phyloP scores from a whole-genome alignment of 1,139 yeast species.

The Blastobotrys apis region DNA sequence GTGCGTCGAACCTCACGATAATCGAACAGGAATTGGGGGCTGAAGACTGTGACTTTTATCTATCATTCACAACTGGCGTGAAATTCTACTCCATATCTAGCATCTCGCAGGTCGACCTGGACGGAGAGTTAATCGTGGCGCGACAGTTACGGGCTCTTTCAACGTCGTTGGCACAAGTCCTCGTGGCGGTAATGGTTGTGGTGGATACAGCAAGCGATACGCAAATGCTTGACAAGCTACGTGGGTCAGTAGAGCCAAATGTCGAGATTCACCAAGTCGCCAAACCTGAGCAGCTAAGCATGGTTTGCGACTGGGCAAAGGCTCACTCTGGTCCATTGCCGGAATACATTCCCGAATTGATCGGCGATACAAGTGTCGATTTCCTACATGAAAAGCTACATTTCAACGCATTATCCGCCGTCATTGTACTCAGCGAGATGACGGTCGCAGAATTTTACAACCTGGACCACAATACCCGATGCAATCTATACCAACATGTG shows the following conservation, averaged over 20 bases:
- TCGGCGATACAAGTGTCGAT: background rate
- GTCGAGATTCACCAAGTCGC: background rate
- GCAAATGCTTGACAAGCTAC: background rate
- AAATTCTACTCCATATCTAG: background rate
- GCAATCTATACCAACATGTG: too few species aligned
- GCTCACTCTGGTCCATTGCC: slow-evolving; percentile 1
- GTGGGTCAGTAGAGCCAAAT: background rate
- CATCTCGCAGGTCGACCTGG: background rate
- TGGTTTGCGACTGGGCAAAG: background rate
- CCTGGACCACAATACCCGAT: too few species aligned
- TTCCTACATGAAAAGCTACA: background rate
- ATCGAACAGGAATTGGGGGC: slow-evolving; percentile 7
- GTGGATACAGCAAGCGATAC: background rate
- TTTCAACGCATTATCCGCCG: background rate
- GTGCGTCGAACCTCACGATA: background rate
- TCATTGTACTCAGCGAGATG: background rate
- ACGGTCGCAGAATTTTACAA: background rate
- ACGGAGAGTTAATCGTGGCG: background rate
- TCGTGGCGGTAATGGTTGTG: background rate
- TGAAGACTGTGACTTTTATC: background rate
- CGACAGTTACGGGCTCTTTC: background rate
- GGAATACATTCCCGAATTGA: background rate
- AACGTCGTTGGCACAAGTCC: background rate
- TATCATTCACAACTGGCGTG: background rate
- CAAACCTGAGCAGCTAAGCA: background rate